These are phyloP conservation scores for Chlorella vulgaris DNA, from an alignment of 139 green algal species.

Conservation along the genomic window DNA sequence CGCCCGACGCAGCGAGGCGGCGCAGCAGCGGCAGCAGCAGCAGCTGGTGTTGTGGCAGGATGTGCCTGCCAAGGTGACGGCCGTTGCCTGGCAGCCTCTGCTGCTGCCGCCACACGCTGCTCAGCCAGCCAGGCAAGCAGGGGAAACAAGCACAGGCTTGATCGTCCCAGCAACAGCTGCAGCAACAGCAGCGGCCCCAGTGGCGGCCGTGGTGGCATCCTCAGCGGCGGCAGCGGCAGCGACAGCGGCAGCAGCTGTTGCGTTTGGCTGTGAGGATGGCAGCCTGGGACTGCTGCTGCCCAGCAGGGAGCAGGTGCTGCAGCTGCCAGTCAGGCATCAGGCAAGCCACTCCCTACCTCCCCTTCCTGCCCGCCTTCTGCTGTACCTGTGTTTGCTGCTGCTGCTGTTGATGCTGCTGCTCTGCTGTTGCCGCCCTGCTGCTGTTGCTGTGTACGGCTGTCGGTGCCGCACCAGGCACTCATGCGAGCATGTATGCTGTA, in stretches of 20 bases:
- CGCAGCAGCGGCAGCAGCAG: conserved; percentile 5
- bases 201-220: neutral
- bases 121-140: too few species aligned
- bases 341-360: neutral
- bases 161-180: neutral
- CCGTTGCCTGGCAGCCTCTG: conserved; percentile 38
- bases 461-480: too few species aligned
- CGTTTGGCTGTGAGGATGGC: conserved; percentile 43
- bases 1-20: neutral
- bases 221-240: too few species aligned
- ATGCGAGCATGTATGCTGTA: too few species aligned
- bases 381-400: neutral
- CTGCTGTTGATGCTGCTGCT: neutral
- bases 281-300: conserved; percentile 31
- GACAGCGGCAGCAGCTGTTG: conserved; percentile 25
- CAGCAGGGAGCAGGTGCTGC: conserved; percentile 3
- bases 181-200: neutral
- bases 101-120: neutral
- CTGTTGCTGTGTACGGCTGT: neutral
- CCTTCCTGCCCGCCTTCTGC: too few species aligned
- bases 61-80: conserved; percentile 28
- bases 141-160: too few species aligned
- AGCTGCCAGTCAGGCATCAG: conserved; percentile 35
- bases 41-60: conserved; percentile 39
- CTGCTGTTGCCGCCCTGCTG: neutral